phyloP scores from a whole-genome alignment of 2,329 filamentous ascomycete genomes.

The Pseudogymnoascus sp. region DNA sequence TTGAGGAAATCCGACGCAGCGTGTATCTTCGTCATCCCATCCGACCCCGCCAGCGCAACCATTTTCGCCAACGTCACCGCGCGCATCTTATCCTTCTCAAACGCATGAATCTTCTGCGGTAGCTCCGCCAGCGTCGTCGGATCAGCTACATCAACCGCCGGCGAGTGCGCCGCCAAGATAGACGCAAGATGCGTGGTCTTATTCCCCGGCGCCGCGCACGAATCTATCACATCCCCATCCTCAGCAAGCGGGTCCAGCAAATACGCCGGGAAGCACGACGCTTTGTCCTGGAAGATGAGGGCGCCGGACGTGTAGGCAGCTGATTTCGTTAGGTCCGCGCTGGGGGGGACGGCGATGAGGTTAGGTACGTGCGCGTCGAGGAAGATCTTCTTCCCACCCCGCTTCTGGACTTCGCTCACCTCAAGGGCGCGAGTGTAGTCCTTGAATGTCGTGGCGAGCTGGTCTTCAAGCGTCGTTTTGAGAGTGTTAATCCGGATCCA shows the following conservation, averaged over 20 bases:
- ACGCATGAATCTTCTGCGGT: constrained; percentile 57
- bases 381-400: constrained; percentile 45
- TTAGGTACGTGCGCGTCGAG: constrained; percentile 78
- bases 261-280: constrained; percentile 92
- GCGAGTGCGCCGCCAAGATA: constrained; percentile 42
- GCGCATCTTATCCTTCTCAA: constrained; percentile 65
- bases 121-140: constrained; percentile 22
- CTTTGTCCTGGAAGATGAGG: constrained; percentile 91
- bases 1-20: constrained; percentile 74
- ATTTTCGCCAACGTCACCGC: constrained; percentile 75
- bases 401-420: constrained; percentile 47
- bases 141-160: constrained; percentile 25
- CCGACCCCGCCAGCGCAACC: constrained; percentile 68
- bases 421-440: constrained; percentile 48
- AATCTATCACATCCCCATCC: constrained; percentile 77
- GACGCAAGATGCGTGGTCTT: constrained; percentile 92
- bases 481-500: constrained; percentile 87
- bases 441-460: constrained; percentile 67
- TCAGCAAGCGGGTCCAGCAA: constrained; percentile 60
- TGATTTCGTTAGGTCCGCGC: constrained; percentile 62
- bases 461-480: constrained; percentile 58
- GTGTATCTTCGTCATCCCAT: constrained; percentile 56
- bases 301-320: constrained; percentile 65
- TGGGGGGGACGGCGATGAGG: constrained; percentile 67
- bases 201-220: constrained; percentile 90